Conservation (phyloP, 768 basidiomycete genomes). For the Hericium erinaceus region DNA sequence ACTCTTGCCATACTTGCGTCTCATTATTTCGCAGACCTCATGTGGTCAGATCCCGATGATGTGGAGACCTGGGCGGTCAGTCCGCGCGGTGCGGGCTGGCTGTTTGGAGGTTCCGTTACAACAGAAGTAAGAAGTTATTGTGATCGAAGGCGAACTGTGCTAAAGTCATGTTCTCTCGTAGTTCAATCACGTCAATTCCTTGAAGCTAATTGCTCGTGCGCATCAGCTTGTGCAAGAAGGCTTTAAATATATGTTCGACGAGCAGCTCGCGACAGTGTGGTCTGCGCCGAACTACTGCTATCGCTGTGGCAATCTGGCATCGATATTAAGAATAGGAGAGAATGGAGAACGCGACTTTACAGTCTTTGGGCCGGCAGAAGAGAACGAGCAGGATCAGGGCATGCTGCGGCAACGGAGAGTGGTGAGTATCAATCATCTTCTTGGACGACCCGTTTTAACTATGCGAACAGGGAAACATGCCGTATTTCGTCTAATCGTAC, state of each 20-base stretch:
- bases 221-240: slow-evolving; percentile 97
- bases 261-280: slow-evolving; percentile 88
- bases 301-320: slow-evolving; percentile 83
- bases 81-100: slow-evolving; percentile 92
- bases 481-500: not conserved
- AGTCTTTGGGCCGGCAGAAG: slow-evolving; percentile 79
- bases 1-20: not conserved
- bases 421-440: slow-evolving; percentile 35
- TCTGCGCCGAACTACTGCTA: slow-evolving; percentile 85
- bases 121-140: slow-evolving; percentile 46
- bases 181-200: slow-evolving; percentile 90
- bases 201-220: slow-evolving; percentile 84
- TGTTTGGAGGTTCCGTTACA: slow-evolving; percentile 84
- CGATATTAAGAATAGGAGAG: slow-evolving; percentile 78
- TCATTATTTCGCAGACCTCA: slow-evolving; percentile 51
- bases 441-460: not conserved
- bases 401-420: slow-evolving; percentile 59
- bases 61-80: slow-evolving; percentile 96
- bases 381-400: slow-evolving; percentile 81
- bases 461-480: slow-evolving; percentile 4
- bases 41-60: slow-evolving; percentile 98
- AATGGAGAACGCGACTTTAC: slow-evolving; percentile 60
- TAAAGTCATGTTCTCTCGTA: slow-evolving; percentile 18
- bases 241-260: slow-evolving; percentile 95
- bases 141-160: not conserved